These are phyloP conservation scores for Xylariaceae sp. DNA, from an alignment of 2,329 filamentous ascomycete genomes.

Conservation along the genomic window DNA sequence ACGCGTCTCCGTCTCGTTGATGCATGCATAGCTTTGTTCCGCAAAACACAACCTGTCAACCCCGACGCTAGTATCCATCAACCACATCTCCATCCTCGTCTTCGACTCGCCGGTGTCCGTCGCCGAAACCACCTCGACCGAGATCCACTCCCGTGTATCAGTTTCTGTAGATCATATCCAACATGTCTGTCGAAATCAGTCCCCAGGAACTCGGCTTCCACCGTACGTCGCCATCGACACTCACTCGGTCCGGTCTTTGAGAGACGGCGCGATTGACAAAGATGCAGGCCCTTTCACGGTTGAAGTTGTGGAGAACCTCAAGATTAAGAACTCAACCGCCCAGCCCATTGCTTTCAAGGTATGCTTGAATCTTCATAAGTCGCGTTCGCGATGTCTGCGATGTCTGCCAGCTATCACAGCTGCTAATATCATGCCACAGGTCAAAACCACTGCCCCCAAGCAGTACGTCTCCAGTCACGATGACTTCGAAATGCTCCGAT, in stretches of 20 bases:
- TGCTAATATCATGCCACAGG: slow-evolving; percentile 47
- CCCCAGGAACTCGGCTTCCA: slow-evolving; percentile 89
- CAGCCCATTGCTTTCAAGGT: slow-evolving; percentile 67
- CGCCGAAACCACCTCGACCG: neutral
- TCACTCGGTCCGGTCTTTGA: slow-evolving; percentile 13
- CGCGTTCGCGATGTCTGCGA: neutral
- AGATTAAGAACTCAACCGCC: slow-evolving; percentile 59
- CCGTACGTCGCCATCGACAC: slow-evolving; percentile 54
- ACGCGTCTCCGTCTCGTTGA: neutral
- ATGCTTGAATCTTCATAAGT: slow-evolving; percentile 25
- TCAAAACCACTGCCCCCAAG: slow-evolving; percentile 98
- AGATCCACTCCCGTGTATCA: neutral
- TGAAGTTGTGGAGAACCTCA: slow-evolving; percentile 60
- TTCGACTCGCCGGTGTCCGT: neutral
- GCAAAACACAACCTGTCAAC: slow-evolving; percentile 11
- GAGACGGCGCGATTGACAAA: slow-evolving; percentile 1
- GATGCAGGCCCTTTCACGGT: slow-evolving; percentile 58
- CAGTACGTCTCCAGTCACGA: slow-evolving; percentile 60
- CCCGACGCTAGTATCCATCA: neutral
- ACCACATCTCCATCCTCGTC: neutral
- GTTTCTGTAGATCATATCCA: slow-evolving; percentile 27
- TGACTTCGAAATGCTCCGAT: slow-evolving; percentile 17
- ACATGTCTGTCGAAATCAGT: slow-evolving; percentile 93
- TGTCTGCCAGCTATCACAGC: neutral
- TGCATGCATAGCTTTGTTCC: neutral